Evolutionary conservation across 2,329 filamentous ascomycete species (phyloP).

Genomic region (Cryphonectria radicalis): DNA sequence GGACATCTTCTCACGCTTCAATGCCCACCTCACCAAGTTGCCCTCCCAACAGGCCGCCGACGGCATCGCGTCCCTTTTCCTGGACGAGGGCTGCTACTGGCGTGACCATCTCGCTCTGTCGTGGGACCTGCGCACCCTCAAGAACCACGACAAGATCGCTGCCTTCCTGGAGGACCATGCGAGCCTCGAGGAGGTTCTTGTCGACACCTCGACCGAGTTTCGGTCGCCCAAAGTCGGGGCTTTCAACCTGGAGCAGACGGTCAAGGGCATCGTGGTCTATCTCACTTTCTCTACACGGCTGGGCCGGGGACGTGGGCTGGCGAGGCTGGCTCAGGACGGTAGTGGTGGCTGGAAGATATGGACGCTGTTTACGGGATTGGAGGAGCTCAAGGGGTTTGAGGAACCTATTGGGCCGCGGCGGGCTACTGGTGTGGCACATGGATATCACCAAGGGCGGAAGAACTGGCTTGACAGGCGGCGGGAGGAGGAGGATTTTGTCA

Average conservation of each 20-base stretch:
- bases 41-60: conserved; percentile 34
- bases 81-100: conserved; percentile 56
- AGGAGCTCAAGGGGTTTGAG: conserved; percentile 57
- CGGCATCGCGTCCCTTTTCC: conserved; percentile 42
- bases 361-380: conserved; percentile 64
- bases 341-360: conserved; percentile 61
- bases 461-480: conserved; percentile 63
- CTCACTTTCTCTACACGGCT: conserved; percentile 56
- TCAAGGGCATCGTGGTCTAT: conserved; percentile 60
- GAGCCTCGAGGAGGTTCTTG: conserved; percentile 47
- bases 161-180: conserved; percentile 45
- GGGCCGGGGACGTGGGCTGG: conserved; percentile 60
- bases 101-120: conserved; percentile 61
- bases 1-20: conserved; percentile 45
- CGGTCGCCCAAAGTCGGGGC: conserved; percentile 48
- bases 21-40: conserved; percentile 43
- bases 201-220: conserved; percentile 51
- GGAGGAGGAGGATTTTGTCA: conserved; percentile 51
- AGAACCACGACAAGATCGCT: conserved; percentile 46
- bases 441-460: conserved; percentile 52
- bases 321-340: conserved; percentile 51
- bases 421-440: conserved; percentile 61
- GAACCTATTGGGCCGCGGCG: conserved; percentile 53
- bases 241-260: conserved; percentile 55
- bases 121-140: conserved; percentile 59